Percentiles rank a stretch among this genome's conserved stretches.
Evolutionary conservation across 2,329 filamentous ascomycete species (phyloP).

Genomic region (Bisporella sp.): DNA sequence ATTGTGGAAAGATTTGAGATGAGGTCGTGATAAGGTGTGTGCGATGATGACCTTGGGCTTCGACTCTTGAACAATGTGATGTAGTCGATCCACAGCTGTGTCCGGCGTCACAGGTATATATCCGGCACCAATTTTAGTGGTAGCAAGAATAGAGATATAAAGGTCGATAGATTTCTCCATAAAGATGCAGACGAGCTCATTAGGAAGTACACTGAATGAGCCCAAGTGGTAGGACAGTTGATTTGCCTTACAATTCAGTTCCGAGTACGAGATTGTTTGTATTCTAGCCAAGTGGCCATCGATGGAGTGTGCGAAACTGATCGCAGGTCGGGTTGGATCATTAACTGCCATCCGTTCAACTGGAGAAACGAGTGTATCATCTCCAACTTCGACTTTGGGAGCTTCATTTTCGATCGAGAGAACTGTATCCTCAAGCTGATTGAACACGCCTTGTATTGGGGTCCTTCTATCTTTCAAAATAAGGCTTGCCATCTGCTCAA

Average conservation of each 20-base stretch:
- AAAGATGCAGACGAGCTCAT: slow-evolving; percentile 61
- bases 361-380: slow-evolving; percentile 18
- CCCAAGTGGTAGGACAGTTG: slow-evolving; percentile 51
- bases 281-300: slow-evolving; percentile 28
- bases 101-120: slow-evolving; percentile 74
- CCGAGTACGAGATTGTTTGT: slow-evolving; percentile 50
- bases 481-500: slow-evolving; percentile 44
- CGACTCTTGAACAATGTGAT: slow-evolving; percentile 56
- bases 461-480: slow-evolving; percentile 27
- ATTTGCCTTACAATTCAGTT: slow-evolving; percentile 60
- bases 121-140: slow-evolving; percentile 67
- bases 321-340: slow-evolving; percentile 48
- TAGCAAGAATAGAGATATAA: slow-evolving; percentile 68
- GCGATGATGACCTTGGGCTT: slow-evolving; percentile 41
- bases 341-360: slow-evolving; percentile 23
- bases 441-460: slow-evolving; percentile 9
- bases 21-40: slow-evolving; percentile 22
- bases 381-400: slow-evolving; percentile 7
- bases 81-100: slow-evolving; percentile 56
- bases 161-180: slow-evolving; percentile 71
- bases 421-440: slow-evolving; percentile 6
- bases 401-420: slow-evolving; percentile 24
- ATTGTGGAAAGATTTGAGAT: slow-evolving; percentile 12
- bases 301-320: slow-evolving; percentile 54
- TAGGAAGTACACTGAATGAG: slow-evolving; percentile 37